These are phyloP conservation scores for Elongisporangium prolatum DNA, from an alignment of 352 stramenopile genomes.

Conservation along the genomic window DNA sequence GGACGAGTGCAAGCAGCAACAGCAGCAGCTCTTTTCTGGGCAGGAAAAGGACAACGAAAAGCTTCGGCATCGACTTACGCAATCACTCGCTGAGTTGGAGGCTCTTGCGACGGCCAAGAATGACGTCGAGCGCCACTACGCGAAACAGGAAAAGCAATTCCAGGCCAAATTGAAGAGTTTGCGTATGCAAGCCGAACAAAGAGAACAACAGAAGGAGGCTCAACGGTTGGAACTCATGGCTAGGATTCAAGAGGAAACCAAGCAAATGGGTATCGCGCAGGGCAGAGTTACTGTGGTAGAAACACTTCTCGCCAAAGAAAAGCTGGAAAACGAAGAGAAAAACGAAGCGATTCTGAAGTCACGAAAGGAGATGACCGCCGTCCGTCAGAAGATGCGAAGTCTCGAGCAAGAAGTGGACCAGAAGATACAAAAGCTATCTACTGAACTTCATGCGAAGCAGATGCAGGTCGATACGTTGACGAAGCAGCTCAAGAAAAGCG, in stretches of 20 bases:
- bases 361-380: constrained; percentile 50
- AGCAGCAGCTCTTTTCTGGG: neutral
- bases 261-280: constrained; percentile 57
- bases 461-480: constrained; percentile 41
- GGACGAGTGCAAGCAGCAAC: constrained; percentile 20
- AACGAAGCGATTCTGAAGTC: constrained; percentile 41
- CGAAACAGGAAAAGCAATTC: constrained; percentile 44
- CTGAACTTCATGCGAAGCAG: constrained; percentile 57
- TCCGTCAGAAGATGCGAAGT: constrained; percentile 50
- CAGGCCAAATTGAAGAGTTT: constrained; percentile 51
- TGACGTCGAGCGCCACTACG: constrained; percentile 42
- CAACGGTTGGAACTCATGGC: constrained; percentile 51
- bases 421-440: constrained; percentile 45
- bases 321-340: constrained; percentile 53
- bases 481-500: constrained; percentile 54
- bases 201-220: constrained; percentile 42
- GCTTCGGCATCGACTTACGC: constrained; percentile 46
- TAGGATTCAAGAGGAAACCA: constrained; percentile 51
- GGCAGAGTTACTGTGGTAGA: constrained; percentile 57
- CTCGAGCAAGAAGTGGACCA: constrained; percentile 58
- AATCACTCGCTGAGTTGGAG: constrained; percentile 44
- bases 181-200: constrained; percentile 28
- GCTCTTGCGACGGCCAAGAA: constrained; percentile 28
- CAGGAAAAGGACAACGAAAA: constrained; percentile 17
- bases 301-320: constrained; percentile 54